These are phyloP conservation scores for Dalbergia cultrata DNA, from an alignment of 306 rosid genomes.

Conservation along the genomic window DNA sequence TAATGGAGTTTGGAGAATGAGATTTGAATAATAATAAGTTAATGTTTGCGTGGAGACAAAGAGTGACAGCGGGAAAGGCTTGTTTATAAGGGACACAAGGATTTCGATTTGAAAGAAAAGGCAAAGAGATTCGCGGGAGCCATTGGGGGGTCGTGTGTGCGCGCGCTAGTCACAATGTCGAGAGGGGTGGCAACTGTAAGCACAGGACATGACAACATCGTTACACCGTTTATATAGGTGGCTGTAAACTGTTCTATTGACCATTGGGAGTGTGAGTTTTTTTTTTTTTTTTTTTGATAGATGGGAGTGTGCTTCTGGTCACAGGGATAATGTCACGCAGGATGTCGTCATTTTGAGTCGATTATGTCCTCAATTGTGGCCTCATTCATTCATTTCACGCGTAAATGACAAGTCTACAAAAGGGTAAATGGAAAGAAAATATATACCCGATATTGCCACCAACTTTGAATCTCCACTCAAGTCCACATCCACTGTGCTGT, in stretches of 20 bases:
- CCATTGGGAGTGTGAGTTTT: not conserved
- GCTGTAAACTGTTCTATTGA: not conserved
- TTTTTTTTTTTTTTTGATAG: too few relatives aligned
- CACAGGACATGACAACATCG: slow-evolving; percentile 48
- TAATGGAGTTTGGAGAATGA: not conserved
- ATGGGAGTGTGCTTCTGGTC: too few relatives aligned
- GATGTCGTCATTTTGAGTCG: slow-evolving; percentile 45
- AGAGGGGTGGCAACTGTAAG: not conserved
- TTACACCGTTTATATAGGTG: not conserved
- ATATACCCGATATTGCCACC: too few relatives aligned
- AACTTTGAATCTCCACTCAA: too few relatives aligned
- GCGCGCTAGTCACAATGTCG: slow-evolving; percentile 5
- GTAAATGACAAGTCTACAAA: too few relatives aligned
- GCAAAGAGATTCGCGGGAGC: too few relatives aligned
- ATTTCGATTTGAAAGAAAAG: too few relatives aligned
- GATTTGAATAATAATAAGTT: slow-evolving; percentile 21
- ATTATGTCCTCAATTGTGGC: not conserved
- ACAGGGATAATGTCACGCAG: too few relatives aligned
- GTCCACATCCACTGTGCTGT: too few relatives aligned
- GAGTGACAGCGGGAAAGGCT: not conserved
- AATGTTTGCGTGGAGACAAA: not conserved
- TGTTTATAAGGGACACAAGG: not conserved
- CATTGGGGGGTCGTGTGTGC: too few relatives aligned
- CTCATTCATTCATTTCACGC: too few relatives aligned
- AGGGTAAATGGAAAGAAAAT: too few relatives aligned